Evolutionary conservation across 2,329 filamentous ascomycete species (phyloP).

Genomic region (Cordyceps sp.): DNA sequence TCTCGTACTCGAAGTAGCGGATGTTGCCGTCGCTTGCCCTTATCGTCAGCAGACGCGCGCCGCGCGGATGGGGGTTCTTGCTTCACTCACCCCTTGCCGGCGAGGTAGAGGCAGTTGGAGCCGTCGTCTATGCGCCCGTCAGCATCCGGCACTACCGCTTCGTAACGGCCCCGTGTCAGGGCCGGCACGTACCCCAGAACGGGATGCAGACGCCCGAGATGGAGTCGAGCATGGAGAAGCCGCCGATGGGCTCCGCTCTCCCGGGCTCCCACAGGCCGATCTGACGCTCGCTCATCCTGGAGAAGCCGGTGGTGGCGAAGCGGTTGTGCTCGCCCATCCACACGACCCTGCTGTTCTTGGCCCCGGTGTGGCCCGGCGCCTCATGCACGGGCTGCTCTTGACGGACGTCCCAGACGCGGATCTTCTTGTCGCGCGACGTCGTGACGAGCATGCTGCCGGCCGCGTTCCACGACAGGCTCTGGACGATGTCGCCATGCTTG

Average conservation of each 20-base stretch:
- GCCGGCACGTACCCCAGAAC: slow-evolving; percentile 62
- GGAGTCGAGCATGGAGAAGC: slow-evolving; percentile 80
- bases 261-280: slow-evolving; percentile 91
- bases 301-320: slow-evolving; percentile 93
- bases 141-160: no score
- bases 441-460: slow-evolving; percentile 75
- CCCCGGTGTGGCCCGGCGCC: slow-evolving; percentile 69
- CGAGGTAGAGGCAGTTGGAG: slow-evolving; percentile 86
- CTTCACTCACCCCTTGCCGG: slow-evolving; percentile 71
- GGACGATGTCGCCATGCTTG: slow-evolving; percentile 81
- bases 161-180: no score
- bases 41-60: slow-evolving; percentile 2
- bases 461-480: slow-evolving; percentile 91
- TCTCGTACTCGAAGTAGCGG: slow-evolving; percentile 95
- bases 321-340: slow-evolving; percentile 97
- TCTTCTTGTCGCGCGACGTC: slow-evolving; percentile 94
- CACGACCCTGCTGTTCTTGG: slow-evolving; percentile 92
- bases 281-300: slow-evolving; percentile 94
- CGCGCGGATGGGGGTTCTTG: not conserved
- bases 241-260: slow-evolving; percentile 70
- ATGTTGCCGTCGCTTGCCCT: slow-evolving; percentile 78
- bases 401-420: slow-evolving; percentile 92
- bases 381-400: slow-evolving; percentile 82
- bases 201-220: slow-evolving; percentile 98
- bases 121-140: slow-evolving; percentile 51